These are phyloP conservation scores for Pinus tabuliformis DNA, from an alignment of 75 land plant species.

Conservation along the genomic window DNA sequence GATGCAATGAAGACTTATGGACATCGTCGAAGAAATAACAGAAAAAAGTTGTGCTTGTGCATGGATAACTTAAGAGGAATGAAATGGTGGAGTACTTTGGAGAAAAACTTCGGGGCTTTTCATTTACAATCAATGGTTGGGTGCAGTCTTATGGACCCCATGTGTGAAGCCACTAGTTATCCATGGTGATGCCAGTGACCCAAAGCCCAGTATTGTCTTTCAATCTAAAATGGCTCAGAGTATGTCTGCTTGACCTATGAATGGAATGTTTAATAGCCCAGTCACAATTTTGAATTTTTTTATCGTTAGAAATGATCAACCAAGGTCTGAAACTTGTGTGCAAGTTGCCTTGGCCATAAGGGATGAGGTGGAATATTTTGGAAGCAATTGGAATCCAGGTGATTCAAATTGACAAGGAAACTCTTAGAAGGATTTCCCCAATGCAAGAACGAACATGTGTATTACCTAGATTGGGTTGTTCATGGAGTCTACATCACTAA, in stretches of 20 bases:
- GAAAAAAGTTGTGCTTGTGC: too few relatives aligned
- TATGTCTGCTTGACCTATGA: slow-evolving; percentile 75
- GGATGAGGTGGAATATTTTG: slow-evolving; percentile 80
- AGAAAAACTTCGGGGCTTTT: slow-evolving; percentile 75
- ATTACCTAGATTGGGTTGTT: slow-evolving; percentile 79
- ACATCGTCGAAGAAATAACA: too few relatives aligned
- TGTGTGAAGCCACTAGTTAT: slow-evolving; percentile 93
- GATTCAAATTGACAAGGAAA: slow-evolving; percentile 82
- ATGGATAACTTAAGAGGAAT: too few relatives aligned
- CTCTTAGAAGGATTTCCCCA: slow-evolving; percentile 74
- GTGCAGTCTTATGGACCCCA: slow-evolving; percentile 40
- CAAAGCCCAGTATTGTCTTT: slow-evolving; percentile 83
- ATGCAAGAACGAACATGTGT: slow-evolving; percentile 65
- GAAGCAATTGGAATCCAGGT: slow-evolving; percentile 75
- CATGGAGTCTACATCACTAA: slow-evolving; percentile 78
- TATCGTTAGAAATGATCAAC: slow-evolving; percentile 80
- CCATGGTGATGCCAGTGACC: slow-evolving; percentile 93
- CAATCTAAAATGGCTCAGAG: slow-evolving; percentile 81
- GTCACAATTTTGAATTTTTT: slow-evolving; percentile 95
- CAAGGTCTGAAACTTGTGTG: slow-evolving; percentile 72
- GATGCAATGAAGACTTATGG: too few relatives aligned
- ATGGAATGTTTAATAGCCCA: slow-evolving; percentile 93
- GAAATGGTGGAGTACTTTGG: background rate
- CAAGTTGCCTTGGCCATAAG: slow-evolving; percentile 86
- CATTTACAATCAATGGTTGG: slow-evolving; percentile 60